Evolutionary conservation across 1,284 basidiomycete species (phyloP), one percentile per base, ranked within the genome.

Genomic region (Sporisorium graminicola): DNA sequence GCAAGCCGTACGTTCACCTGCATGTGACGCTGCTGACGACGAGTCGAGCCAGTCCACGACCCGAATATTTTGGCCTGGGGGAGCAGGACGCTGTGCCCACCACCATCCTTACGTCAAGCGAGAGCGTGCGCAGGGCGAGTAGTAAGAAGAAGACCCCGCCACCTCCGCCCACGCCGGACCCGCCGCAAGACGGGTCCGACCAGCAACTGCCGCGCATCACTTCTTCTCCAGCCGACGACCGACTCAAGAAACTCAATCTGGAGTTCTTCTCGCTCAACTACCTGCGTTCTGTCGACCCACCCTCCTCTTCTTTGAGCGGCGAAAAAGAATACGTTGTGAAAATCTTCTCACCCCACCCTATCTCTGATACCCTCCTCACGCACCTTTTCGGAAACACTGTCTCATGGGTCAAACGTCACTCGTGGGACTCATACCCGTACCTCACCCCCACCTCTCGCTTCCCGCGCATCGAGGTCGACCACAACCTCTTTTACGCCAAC

Each of bases 201-300:
- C 1, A 51, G 31, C 27, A 46, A 43, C 35, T 53, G 27, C 27
- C 63, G 13, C 18, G n/a, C n/a, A n/a, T n/a, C n/a, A n/a, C n/a
- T n/a, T n/a, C n/a, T n/a, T n/a, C n/a, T n/a, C n/a, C n/a, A n/a
- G n/a, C n/a, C n/a, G n/a, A n/a, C n/a, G n/a, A n/a, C n/a, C n/a
- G n/a, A n/a, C n/a, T n/a, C n/a, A 70, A 65, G 40, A 65, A 58
- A 8, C 16, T 50, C 88, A 35, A 86, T 86, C 12, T 94, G 0
- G 90, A 92, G 62, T 97, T 98, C 87, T 94, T 94, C 82, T 94
- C 92, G 1, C 86, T 98, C 54, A 91, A 91, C n/a, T 98, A 97
- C 86, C 91, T 93, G 65, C 91, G 91, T 3, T 87, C 87, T 42
- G 87, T 92, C 83, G 79, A 24, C 79, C 86, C 27, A 80, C 86